Conservation (phyloP, 202 grass and related monocot species). For the Carex sylvatica region DNA sequence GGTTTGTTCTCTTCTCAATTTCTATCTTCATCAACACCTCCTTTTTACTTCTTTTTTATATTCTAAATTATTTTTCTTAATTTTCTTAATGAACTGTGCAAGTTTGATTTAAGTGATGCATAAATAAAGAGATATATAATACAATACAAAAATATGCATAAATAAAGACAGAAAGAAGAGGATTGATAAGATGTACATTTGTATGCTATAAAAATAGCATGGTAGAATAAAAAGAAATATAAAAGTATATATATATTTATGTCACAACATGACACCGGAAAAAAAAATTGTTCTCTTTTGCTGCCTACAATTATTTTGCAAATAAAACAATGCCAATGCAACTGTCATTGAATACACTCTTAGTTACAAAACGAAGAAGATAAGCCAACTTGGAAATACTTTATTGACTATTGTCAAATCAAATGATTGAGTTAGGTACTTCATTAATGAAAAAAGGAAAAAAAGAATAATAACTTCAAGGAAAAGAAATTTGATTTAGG, state of each 20-base stretch:
- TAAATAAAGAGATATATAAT: no score
- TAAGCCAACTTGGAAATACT: constrained; percentile 1
- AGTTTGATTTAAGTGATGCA: no score
- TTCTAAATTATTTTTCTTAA: no score
- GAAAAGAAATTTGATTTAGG: constrained; percentile 18
- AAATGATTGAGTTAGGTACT: constrained; percentile 19
- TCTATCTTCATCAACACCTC: no score
- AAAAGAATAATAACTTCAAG: not conserved
- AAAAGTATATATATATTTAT: not conserved
- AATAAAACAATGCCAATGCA: not conserved
- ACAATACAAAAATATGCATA: not conserved
- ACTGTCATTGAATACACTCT: not conserved
- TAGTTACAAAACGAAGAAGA: not conserved
- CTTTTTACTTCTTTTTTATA: no score
- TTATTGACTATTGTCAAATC: not conserved
- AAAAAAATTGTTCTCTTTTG: constrained; percentile 7
- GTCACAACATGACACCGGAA: not conserved
- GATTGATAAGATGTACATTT: not conserved
- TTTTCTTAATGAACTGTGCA: no score
- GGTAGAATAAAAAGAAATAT: not conserved
- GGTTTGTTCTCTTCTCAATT: no score
- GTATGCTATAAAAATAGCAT: not conserved
- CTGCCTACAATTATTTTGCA: not conserved
- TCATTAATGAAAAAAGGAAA: not conserved
- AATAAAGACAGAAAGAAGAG: not conserved